Evolutionary conservation across 257 asterid species (phyloP), one percentile per base, ranked within the genome.

Genomic region (Solanum neorickii): DNA sequence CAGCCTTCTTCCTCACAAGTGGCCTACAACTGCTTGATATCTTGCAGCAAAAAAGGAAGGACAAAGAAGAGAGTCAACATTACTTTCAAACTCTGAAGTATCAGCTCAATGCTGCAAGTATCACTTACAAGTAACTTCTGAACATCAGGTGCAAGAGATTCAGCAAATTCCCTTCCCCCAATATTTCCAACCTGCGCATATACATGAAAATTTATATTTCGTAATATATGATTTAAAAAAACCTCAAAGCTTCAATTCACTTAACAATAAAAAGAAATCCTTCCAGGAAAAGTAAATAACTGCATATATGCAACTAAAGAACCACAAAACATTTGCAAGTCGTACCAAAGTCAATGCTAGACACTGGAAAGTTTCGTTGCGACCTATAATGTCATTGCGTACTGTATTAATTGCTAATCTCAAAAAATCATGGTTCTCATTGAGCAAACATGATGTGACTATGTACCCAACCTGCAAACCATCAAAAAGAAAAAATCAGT

Each of bases 101-200:
- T 69, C 42, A 29, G 85, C 85, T 29, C 29, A 49, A 82, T 82
- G 75, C 89, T 90, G 84, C 91, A 84, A 77, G 83, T 84, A 76
- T 88, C 82, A 86, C 99, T 94, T 95, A 97, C 99, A 74, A 97
- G 98, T 91, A 97, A 89, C 92, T 95, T 97, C 91, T 97, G 99
- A 89, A 97, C 99, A 96, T 97, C 99, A 86, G 99, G 99, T 83
- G 99, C 98, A 90, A 97, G 91, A 78, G 99, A 96, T 89, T 97
- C 99, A 74, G 99, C 98, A 91, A 97, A 97, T 86, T 97, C 99
- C 85, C 99, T 93, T 86, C 99, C 99, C 82, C 99, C 99, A 91
- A 96, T 97, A 91, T 97, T 97, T 88, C 99, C 99, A 75, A 97
- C 99, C 99, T 97, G 95, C 83, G 69, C 27, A 82, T 29, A 82